phyloP scores from a whole-genome alignment of 1,284 basidiomycete species.

The Marasmius oreades region DNA sequence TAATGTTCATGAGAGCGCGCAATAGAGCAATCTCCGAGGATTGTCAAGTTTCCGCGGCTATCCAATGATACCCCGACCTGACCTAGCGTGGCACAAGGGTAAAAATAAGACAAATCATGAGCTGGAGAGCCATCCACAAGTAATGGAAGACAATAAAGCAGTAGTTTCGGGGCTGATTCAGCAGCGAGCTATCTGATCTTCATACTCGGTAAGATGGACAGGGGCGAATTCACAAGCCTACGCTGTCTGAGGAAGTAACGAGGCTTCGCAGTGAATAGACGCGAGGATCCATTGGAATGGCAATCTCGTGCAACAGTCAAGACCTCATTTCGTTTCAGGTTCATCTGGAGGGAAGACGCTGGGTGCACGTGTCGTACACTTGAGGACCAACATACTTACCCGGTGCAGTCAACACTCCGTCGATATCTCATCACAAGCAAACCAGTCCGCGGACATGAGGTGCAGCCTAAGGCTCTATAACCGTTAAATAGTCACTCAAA shows the following conservation, averaged over 20 bases:
- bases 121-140: no score
- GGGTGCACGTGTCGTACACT: neutral
- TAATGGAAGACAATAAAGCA: no score
- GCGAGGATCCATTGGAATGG: neutral
- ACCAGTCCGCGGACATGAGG: neutral
- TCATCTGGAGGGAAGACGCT: no score
- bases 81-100: neutral
- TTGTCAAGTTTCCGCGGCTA: neutral
- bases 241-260: neutral
- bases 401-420: neutral
- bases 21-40: slow-evolving; percentile 2
- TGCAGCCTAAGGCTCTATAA: no score
- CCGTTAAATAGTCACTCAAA: no score
- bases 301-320: neutral
- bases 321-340: no score
- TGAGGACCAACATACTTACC: neutral
- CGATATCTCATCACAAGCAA: neutral
- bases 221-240: neutral
- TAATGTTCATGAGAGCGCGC: slow-evolving; percentile 1
- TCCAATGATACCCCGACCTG: neutral
- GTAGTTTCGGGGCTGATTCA: no score
- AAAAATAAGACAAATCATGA: neutral
- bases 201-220: neutral
- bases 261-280: neutral
- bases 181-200: no score